Conservation (phyloP, 1,139 yeast species). For the Hyphopichia buzzinii region DNA sequence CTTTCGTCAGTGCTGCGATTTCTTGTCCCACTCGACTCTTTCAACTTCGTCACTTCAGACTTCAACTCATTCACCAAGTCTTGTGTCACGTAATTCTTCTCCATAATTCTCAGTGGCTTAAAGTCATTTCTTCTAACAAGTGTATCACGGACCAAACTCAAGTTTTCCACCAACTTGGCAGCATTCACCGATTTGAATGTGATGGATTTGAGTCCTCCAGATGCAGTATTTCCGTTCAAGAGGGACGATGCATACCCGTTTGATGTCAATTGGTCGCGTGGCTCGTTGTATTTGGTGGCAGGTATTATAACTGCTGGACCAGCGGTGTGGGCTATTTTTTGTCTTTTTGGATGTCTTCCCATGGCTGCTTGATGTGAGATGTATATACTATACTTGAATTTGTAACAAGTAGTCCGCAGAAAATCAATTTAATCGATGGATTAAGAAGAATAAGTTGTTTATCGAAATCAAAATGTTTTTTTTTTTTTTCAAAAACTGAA, state of each 20-base stretch:
- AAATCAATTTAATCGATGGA: too few relatives aligned
- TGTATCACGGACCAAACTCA: slow-evolving; percentile 29
- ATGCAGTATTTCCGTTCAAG: slow-evolving; percentile 42
- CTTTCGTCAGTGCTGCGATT: slow-evolving; percentile 3
- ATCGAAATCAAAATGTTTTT: too few relatives aligned
- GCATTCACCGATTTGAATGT: slow-evolving; percentile 44
- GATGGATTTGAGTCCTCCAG: slow-evolving; percentile 44
- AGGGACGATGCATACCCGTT: slow-evolving; percentile 41
- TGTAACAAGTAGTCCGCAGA: too few relatives aligned
- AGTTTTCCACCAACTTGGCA: slow-evolving; percentile 36
- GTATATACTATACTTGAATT: too few relatives aligned
- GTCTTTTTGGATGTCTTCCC: slow-evolving; percentile 10
- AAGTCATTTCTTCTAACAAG: slow-evolving; percentile 11
- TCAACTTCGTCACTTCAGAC: background rate
- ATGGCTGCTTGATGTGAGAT: too few relatives aligned
- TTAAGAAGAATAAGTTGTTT: too few relatives aligned
- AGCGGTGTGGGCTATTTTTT: slow-evolving; percentile 8
- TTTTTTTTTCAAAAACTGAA: too few relatives aligned
- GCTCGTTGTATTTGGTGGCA: slow-evolving; percentile 31
- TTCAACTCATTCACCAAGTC: slow-evolving; percentile 12
- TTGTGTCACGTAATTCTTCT: slow-evolving; percentile 17
- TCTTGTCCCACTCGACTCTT: slow-evolving; percentile 4
- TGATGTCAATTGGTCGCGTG: slow-evolving; percentile 26
- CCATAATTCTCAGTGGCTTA: slow-evolving; percentile 21
- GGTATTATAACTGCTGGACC: slow-evolving; percentile 9